A percentile compares a stretch with the other conserved stretches of the same genome.
Evolutionary conservation across 129 eudicot genomes (phyloP).

Genomic region (Centaurea solstitialis): DNA sequence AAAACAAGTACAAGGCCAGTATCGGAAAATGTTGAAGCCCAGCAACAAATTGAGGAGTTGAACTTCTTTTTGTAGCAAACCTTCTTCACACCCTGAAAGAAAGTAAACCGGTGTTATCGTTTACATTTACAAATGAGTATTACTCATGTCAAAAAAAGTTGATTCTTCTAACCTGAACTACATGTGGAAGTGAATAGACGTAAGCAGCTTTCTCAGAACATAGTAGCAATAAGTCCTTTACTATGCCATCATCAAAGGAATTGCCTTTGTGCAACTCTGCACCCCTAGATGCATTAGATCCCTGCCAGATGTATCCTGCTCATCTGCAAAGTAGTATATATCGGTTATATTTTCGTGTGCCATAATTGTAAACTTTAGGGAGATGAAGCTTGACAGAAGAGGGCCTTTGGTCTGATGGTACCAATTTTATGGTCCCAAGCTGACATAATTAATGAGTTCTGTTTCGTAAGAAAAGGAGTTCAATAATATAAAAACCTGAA

Average conservation of each 20-base stretch:
- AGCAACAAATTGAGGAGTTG: constrained; percentile 71
- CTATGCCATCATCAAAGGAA: constrained; percentile 48
- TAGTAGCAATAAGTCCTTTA: constrained; percentile 55
- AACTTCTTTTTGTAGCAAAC: constrained; percentile 85
- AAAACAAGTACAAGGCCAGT: constrained; percentile 76
- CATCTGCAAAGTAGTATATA: constrained; percentile 40
- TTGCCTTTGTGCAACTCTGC: constrained; percentile 38
- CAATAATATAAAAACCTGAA: constrained; percentile 10
- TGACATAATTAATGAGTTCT: not conserved
- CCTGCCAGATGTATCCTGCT: constrained; percentile 46
- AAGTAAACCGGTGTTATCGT: not conserved
- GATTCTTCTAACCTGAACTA: constrained; percentile 57
- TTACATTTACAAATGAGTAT: not conserved
- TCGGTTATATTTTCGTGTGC: constrained; percentile 6
- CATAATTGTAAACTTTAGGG: not conserved
- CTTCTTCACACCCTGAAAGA: constrained; percentile 80
- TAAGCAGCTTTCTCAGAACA: constrained; percentile 95
- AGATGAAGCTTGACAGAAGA: not conserved
- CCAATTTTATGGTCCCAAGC: not conserved
- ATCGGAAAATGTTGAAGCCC: constrained; percentile 77
- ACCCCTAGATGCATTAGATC: constrained; percentile 37
- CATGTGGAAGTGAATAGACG: constrained; percentile 68
- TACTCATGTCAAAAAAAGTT: not conserved
- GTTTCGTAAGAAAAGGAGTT: not conserved
- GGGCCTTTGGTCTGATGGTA: not conserved